Evolutionary conservation across 2,329 filamentous ascomycete species (phyloP).

Genomic region (Tolypocladium pustulatum): DNA sequence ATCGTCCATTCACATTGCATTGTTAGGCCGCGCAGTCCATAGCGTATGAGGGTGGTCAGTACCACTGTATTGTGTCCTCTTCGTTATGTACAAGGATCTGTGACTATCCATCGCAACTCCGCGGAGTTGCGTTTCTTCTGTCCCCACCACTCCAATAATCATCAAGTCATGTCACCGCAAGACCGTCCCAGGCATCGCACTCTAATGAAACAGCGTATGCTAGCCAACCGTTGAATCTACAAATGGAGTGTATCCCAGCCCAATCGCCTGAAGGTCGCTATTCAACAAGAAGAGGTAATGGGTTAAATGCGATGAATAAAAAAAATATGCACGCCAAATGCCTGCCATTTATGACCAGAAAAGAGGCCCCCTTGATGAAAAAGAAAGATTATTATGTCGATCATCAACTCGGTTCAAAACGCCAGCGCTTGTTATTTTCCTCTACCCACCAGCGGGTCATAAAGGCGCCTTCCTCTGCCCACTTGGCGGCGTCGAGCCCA

Average conservation of each 20-base stretch:
- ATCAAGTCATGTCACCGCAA: not conserved
- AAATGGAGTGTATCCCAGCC: not conserved
- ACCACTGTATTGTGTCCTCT: not conserved
- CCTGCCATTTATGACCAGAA: not conserved
- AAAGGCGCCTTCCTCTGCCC: constrained; percentile 21
- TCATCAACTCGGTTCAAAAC: constrained; percentile 9
- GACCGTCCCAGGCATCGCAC: not conserved
- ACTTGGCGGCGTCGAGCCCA: constrained; percentile 16
- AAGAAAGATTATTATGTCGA: constrained; percentile 6
- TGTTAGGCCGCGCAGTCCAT: not conserved
- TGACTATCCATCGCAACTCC: not conserved
- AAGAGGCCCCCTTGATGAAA: not conserved
- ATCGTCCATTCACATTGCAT: not conserved
- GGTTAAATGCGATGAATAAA: not conserved
- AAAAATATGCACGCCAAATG: not conserved
- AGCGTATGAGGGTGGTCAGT: not conserved
- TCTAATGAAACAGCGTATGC: not conserved
- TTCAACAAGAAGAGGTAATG: not conserved
- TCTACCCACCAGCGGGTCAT: constrained; percentile 22
- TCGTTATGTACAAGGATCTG: not conserved
- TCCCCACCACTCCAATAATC: not conserved
- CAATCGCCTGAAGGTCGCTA: not conserved
- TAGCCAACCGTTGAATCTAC: not conserved
- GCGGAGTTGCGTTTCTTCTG: not conserved
- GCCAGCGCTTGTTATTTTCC: constrained; percentile 23